phyloP scores from a whole-genome alignment of 177 flowering plant genomes.

The Vitis hybrid region DNA sequence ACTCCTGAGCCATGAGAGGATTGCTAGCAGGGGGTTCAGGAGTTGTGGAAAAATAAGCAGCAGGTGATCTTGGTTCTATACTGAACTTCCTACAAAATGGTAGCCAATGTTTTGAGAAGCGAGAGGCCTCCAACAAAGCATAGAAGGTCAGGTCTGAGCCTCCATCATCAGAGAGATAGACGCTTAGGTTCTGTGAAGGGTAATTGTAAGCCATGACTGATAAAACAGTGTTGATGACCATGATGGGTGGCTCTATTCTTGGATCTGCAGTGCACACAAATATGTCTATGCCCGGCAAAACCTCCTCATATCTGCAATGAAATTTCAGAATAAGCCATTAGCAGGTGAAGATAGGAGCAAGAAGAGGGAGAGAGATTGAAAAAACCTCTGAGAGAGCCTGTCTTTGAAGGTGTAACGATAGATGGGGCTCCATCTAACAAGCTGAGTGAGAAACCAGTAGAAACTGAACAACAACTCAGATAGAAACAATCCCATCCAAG shows the following conservation, averaged over 20 bases:
- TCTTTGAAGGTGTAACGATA: conserved; percentile 40
- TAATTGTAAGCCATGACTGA: conserved; percentile 50
- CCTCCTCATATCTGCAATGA: conserved; percentile 22
- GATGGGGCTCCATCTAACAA: conserved; percentile 32
- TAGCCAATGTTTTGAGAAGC: conserved; percentile 38
- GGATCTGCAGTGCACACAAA: conserved; percentile 57
- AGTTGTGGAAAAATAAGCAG: conserved; percentile 25
- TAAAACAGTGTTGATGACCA: conserved; percentile 41
- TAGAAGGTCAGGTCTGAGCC: conserved; percentile 46
- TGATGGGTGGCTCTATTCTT: conserved; percentile 35
- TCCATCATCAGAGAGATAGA: conserved; percentile 54
- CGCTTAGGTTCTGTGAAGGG: conserved; percentile 39
- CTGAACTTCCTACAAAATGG: conserved; percentile 47
- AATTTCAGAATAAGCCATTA: too few relatives aligned
- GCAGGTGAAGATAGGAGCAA: too few relatives aligned
- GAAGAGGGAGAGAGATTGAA: not conserved
- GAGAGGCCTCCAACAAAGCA: conserved; percentile 44
- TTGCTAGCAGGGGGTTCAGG: not conserved
- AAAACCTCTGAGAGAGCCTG: conserved; percentile 42
- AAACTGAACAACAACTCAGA: conserved; percentile 46
- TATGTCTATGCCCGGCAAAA: conserved; percentile 37
- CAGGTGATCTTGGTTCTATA: conserved; percentile 39
- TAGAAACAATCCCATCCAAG: conserved; percentile 11
- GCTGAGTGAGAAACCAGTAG: conserved; percentile 41
- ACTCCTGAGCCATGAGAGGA: conserved; percentile 7